These are phyloP conservation scores for Vachellia pachyceras DNA, from an alignment of 306 rosid genomes.

Conservation along the genomic window DNA sequence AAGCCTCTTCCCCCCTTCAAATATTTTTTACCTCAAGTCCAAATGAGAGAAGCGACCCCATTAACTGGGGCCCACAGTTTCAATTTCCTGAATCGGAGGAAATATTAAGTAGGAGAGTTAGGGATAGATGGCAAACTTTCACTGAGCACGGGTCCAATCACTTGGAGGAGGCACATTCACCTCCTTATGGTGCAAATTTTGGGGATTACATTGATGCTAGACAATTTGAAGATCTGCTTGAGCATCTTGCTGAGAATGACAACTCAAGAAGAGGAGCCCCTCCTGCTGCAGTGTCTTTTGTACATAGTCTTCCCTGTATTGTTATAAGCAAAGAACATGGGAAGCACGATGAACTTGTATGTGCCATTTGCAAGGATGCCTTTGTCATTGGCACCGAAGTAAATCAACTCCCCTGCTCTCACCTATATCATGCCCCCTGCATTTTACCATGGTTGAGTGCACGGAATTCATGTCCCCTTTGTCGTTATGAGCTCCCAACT, in stretches of 20 bases:
- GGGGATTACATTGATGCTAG: constrained; percentile 74
- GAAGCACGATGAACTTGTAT: constrained; percentile 67
- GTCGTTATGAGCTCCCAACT: constrained; percentile 93
- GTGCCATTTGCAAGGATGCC: constrained; percentile 93
- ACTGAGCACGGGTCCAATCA: constrained; percentile 38
- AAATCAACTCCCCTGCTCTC: constrained; percentile 86
- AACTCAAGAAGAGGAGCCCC: constrained; percentile 89
- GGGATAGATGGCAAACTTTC: constrained; percentile 52
- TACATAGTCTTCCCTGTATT: constrained; percentile 63
- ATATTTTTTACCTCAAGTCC: constrained; percentile 50
- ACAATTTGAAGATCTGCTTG: constrained; percentile 72
- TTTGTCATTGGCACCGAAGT: constrained; percentile 63
- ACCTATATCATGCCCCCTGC: constrained; percentile 83
- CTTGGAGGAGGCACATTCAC: constrained; percentile 53
- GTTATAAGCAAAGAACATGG: constrained; percentile 64
- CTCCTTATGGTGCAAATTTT: constrained; percentile 55
- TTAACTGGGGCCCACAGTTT: constrained; percentile 48
- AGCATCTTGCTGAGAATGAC: constrained; percentile 76
- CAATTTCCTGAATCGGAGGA: constrained; percentile 59
- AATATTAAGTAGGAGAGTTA: constrained; percentile 44
- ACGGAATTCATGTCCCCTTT: constrained; percentile 93
- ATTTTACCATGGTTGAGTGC: constrained; percentile 92
- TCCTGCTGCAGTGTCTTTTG: constrained; percentile 72
- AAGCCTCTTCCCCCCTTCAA: constrained; percentile 50
- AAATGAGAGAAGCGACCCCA: constrained; percentile 43